Conservation (phyloP, 2,329 filamentous ascomycete species). For the Exserohilum turcica region DNA sequence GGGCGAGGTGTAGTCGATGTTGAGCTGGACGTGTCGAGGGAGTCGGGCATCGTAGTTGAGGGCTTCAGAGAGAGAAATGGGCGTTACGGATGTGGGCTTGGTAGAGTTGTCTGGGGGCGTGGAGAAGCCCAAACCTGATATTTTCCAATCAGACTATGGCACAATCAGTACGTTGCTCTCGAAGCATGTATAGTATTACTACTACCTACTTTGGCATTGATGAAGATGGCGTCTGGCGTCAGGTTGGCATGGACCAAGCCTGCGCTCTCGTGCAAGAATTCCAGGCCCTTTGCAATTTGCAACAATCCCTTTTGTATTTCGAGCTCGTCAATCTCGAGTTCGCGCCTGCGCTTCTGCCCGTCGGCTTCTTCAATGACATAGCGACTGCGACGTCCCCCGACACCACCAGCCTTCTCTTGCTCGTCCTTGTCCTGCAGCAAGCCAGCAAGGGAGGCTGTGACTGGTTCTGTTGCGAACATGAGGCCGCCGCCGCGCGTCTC, state of each 20-base stretch:
- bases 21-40: slow-evolving; percentile 81
- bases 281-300: slow-evolving; percentile 90
- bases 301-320: slow-evolving; percentile 96
- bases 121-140: slow-evolving; percentile 90
- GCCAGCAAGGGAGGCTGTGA: slow-evolving; percentile 85
- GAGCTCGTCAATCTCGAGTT: slow-evolving; percentile 92
- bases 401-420: slow-evolving; percentile 72
- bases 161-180: slow-evolving; percentile 32
- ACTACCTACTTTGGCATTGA: slow-evolving; percentile 81
- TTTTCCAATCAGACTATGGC: slow-evolving; percentile 90
- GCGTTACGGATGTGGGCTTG: slow-evolving; percentile 74
- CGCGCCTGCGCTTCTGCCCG: slow-evolving; percentile 70
- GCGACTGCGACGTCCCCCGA: slow-evolving; percentile 73
- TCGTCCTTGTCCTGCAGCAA: slow-evolving; percentile 87
- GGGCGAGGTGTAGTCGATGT: slow-evolving; percentile 90
- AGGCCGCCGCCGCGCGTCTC: slow-evolving; percentile 89
- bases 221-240: slow-evolving; percentile 88
- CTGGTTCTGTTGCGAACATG: slow-evolving; percentile 92
- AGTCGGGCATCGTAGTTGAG: slow-evolving; percentile 84
- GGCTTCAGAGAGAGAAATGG: slow-evolving; percentile 81
- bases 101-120: slow-evolving; percentile 78
- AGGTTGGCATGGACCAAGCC: slow-evolving; percentile 92
- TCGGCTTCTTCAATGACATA: slow-evolving; percentile 81
- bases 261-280: slow-evolving; percentile 94
- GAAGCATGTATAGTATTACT: slow-evolving; percentile 16